Conservation (phyloP, 257 asterid species). For the Plectranthus barbatus region DNA sequence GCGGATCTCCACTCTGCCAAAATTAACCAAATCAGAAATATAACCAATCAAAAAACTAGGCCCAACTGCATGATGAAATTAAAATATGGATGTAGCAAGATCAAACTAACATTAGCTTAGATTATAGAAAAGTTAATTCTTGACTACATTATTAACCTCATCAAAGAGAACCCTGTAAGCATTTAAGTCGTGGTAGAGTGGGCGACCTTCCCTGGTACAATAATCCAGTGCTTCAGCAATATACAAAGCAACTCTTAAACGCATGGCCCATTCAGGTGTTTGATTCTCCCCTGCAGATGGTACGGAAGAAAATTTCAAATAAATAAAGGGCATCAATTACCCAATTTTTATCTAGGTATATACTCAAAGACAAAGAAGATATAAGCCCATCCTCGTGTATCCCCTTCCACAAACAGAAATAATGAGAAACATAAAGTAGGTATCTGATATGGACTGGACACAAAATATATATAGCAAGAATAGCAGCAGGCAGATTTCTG, state of each 20-base stretch:
- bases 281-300: slow-evolving; percentile 82
- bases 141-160: slow-evolving; percentile 46
- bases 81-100: not conserved
- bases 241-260: slow-evolving; percentile 85
- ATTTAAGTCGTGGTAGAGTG: slow-evolving; percentile 91
- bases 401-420: not conserved
- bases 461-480: not conserved
- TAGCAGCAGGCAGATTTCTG: not conserved
- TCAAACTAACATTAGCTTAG: not conserved
- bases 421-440: not conserved
- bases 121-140: slow-evolving; percentile 8
- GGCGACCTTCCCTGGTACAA: slow-evolving; percentile 91
- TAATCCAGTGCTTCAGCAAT: slow-evolving; percentile 95
- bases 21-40: slow-evolving; percentile 18
- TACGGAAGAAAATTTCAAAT: slow-evolving; percentile 2
- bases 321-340: slow-evolving; percentile 2
- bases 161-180: slow-evolving; percentile 98
- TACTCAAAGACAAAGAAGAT: not conserved
- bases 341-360: not conserved
- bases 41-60: not conserved
- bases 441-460: not conserved
- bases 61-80: not conserved
- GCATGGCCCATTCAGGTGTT: slow-evolving; percentile 99
- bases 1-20: slow-evolving; percentile 87
- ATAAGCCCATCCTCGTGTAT: not conserved